phyloP scores from a whole-genome alignment of 2,329 filamentous ascomycete species.

The Alternaria brassicicola region DNA sequence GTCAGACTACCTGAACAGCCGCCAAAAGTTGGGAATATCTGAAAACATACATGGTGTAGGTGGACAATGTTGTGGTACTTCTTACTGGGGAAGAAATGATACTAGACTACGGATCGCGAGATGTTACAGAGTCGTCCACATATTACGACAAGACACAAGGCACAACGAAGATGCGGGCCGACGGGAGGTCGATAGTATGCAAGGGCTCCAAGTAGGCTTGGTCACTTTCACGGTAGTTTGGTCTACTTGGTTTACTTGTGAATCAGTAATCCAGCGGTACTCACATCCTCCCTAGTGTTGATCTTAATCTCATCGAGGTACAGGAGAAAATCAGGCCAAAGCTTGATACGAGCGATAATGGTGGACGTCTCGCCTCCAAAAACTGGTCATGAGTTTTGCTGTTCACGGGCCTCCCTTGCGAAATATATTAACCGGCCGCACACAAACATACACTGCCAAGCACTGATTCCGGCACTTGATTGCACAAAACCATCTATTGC shows the following conservation, averaged over 20 bases:
- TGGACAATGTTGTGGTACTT: too few relatives aligned
- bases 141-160: not conserved
- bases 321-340: not conserved
- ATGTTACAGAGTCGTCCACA: not conserved
- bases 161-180: not conserved
- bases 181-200: not conserved
- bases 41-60: too few relatives aligned
- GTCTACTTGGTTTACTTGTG: not conserved
- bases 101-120: not conserved
- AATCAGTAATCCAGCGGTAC: too few relatives aligned
- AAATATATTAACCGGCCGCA: conserved; percentile 24
- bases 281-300: too few relatives aligned
- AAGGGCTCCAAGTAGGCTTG: not conserved
- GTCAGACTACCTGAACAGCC: too few relatives aligned
- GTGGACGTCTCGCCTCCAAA: conserved; percentile 6
- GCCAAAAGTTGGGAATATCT: too few relatives aligned
- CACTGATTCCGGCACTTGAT: conserved; percentile 11
- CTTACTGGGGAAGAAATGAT: not conserved
- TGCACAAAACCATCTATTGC: conserved; percentile 18
- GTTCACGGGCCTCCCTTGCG: conserved; percentile 17
- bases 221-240: not conserved
- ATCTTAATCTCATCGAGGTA: too few relatives aligned
- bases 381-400: conserved; percentile 13
- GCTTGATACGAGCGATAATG: not conserved
- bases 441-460: conserved; percentile 15